Conservation (phyloP, 352 stramenopile genomes). For the Phytophthora syringae region DNA sequence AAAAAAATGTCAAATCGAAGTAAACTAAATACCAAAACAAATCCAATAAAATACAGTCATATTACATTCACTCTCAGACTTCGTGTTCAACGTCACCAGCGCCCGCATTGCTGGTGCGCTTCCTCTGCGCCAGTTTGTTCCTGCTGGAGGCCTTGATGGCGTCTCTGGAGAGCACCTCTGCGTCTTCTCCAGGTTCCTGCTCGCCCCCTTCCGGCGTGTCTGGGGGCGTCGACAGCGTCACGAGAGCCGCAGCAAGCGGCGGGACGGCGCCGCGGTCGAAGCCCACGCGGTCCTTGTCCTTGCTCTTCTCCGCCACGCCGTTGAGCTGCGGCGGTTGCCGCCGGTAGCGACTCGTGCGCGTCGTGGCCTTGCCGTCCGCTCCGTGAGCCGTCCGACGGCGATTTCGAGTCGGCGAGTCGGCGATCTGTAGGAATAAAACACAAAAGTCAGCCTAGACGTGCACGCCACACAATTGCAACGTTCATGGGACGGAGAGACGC, state of each 20-base stretch:
- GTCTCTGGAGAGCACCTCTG: conserved; percentile 62
- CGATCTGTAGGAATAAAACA: conserved; percentile 18
- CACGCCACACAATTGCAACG: no score
- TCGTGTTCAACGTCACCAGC: conserved; percentile 10
- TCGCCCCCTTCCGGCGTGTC: conserved; percentile 42
- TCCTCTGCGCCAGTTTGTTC: conserved; percentile 63
- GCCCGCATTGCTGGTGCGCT: conserved; percentile 34
- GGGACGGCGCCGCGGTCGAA: conserved; percentile 49
- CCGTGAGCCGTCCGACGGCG: conserved; percentile 30
- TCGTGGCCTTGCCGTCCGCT: conserved; percentile 23
- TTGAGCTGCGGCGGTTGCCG: conserved; percentile 23
- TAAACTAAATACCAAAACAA: neutral
- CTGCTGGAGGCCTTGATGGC: conserved; percentile 71
- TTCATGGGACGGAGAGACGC: neutral
- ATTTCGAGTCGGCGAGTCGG: conserved; percentile 16
- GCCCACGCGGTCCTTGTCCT: conserved; percentile 33
- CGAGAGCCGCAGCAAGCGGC: neutral
- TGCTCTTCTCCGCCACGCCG: conserved; percentile 30
- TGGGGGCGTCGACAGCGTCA: conserved; percentile 14
- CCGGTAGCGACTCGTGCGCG: conserved; percentile 22
- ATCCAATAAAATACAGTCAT: no score
- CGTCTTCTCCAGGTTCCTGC: conserved; percentile 49
- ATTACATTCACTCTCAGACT: neutral
- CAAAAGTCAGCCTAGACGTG: no score
- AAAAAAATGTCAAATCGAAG: no score